Base-by-base conservation (phyloP, 805 yeast species). In the Saturnispora kantuleensis region DNA sequence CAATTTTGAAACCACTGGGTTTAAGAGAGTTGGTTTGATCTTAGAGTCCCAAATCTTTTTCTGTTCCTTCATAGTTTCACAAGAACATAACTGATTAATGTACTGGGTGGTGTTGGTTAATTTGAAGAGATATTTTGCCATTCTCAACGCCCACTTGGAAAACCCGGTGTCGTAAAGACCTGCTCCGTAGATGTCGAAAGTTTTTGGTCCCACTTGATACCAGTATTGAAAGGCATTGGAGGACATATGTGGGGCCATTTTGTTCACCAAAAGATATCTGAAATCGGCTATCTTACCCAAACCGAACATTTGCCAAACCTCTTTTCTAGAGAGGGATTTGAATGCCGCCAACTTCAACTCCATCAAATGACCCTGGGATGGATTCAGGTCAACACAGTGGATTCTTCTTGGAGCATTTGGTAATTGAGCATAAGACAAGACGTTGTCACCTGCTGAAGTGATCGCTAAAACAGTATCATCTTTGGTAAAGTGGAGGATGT, bases 391-490 rank as follows among this genome's bases (percentile, higher is more conserved):
- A 45, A 84, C 94, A 42, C 90, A 89, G 57, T 84, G 95, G 49
- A 84, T 81, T 56, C 81, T 68, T 52, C 74, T 74, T 35, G 95
- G 95, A 7, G 90, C 79, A 49, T 74, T 73, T 4, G 84, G 79
- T 51, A 84, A 67, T 8, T 79, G 56, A 5, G 93, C 89, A 59
- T 84, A 84, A 12, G 84, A 72, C 52, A 84, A 68, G 49, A 84
- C 69, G 58, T 85, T 84, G 64, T 84, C 95, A 51, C 93, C 93
- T 5, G 94, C 95, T 36, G 90, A 83, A 4, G 94, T 84, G 46
- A 84, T 84, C 17, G 90, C 89, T 52, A 84, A 69, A 3, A 84
- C 84, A 1, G 86, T 81, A 56, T 85, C 95, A 29, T 73, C 70
- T 11, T 77, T 63, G 30, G 69, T 66, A 54, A 84, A 67, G 37